Percentiles rank a stretch among this genome's conserved stretches.
These are phyloP conservation scores for Moesziomyces sp. DNA, from an alignment of 1,284 basidiomycete genomes.

Conservation along the genomic window DNA sequence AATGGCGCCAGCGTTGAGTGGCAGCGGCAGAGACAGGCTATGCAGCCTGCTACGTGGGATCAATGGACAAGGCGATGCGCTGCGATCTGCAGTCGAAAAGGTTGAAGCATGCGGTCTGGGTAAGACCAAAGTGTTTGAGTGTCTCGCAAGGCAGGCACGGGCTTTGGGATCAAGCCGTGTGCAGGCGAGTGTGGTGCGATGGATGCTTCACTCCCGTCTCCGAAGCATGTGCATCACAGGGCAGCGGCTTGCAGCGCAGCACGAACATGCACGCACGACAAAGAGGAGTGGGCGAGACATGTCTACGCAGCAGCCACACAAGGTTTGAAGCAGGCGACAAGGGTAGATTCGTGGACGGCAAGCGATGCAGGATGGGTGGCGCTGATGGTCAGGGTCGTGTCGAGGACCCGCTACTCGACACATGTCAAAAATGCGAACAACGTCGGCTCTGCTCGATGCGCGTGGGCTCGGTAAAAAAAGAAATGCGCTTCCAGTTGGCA, in stretches of 20 bases:
- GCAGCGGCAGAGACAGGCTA: too few relatives aligned
- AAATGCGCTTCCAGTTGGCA: too few relatives aligned
- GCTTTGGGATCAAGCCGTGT: conserved; percentile 1
- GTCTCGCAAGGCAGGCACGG: conserved; percentile 14
- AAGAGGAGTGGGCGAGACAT: conserved; percentile 7
- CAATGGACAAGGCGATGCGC: too few relatives aligned
- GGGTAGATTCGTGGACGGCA: conserved; percentile 30
- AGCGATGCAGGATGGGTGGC: background rate
- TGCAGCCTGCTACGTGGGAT: too few relatives aligned
- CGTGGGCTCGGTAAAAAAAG: too few relatives aligned
- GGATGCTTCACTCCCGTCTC: background rate
- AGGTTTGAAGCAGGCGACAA: background rate
- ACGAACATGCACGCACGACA: too few relatives aligned
- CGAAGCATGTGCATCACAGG: conserved; percentile 35
- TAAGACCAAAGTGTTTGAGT: conserved; percentile 23
- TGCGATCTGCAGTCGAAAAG: too few relatives aligned
- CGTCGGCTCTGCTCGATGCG: conserved; percentile 2
- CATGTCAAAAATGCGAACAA: conserved; percentile 29
- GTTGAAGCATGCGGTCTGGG: background rate
- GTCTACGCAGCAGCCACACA: background rate
- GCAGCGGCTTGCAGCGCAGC: background rate
- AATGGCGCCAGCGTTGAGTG: too few relatives aligned
- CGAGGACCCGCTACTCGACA: conserved; percentile 37
- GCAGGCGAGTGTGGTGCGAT: too few relatives aligned
- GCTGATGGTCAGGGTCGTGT: too few relatives aligned